Evolutionary conservation across 225 moss, liverwort and hornwort species (phyloP), one percentile per base, ranked within the genome.

Genomic region (Polytrichum formosum): DNA sequence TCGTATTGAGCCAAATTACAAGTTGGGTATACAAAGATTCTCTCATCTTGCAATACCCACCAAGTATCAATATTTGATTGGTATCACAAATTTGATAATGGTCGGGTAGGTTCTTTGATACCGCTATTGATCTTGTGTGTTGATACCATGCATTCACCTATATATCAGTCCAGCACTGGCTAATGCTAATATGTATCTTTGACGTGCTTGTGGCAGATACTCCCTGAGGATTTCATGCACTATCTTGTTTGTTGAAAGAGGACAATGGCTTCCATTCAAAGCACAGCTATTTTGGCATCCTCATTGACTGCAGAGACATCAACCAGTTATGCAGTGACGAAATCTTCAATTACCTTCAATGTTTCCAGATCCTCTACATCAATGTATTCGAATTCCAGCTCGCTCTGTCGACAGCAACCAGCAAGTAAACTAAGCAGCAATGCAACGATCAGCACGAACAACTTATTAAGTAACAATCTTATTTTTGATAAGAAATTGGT

Each of bases 251-350:
- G 21, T n/a, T 9, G 46, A 28, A 64, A 26, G 73, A 70, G 69
- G 55, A 61, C 55, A 56, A 86, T 86, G 86, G 82, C 78, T 55
- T 66, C 67, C 29, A 5, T 73, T 58, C 73, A 70, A 27, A 74
- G 75, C 53, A 4, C 67, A 31, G 69, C 73, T 54, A 56, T 86
- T 77, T 66, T 61, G 46, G 53, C 67, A 33, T 60, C 72, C 55
- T 46, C 72, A 72, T 59, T 75, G 64, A 53, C 77, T 46, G 23
- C 70, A 46, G 72, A 80, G 64, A 28, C 56, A 62, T 35, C 59
- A 55, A 18, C 18, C 28, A 61, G 66, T 64, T 70, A 37, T 37
- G 37, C 37, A 37, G 37, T 37, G 37, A 37, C 13, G 16, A 46
- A 9, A 37, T 37, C 73, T 67, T 30, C 69, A 28, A 73, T 21